A percentile compares a stretch with the other conserved stretches of the same genome.
Conservation (phyloP, 2,329 filamentous ascomycete genomes). For the Elsinoe ampelina region DNA sequence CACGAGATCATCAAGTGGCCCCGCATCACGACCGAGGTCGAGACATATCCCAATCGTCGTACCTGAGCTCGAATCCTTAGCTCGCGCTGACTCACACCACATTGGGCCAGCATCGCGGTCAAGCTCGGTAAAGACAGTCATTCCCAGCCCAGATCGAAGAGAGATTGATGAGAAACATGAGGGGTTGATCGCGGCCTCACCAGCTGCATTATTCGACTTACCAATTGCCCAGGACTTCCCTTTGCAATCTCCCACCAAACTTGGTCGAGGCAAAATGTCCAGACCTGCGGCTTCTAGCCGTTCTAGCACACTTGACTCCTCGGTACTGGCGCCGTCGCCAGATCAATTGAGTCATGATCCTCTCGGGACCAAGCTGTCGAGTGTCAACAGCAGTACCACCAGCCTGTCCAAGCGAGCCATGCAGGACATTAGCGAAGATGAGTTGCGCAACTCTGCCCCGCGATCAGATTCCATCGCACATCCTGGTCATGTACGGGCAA, state of each 20-base stretch:
- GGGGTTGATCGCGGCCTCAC: conserved; percentile 29
- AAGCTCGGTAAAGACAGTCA: conserved; percentile 38
- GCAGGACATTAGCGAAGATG: conserved; percentile 28
- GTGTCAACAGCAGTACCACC: conserved; percentile 38
- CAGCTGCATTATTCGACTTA: conserved; percentile 21
- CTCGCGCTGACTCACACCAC: neutral
- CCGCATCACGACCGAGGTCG: conserved; percentile 20
- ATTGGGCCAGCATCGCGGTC: neutral
- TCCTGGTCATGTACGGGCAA: conserved; percentile 20
- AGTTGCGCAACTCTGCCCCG: conserved; percentile 16
- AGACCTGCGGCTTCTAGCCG: conserved; percentile 34
- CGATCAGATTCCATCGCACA: conserved; percentile 28
- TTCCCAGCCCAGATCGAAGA: conserved; percentile 32
- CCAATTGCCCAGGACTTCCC: conserved; percentile 20
- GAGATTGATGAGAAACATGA: conserved; percentile 27
- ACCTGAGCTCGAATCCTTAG: conserved; percentile 27
- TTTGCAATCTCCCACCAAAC: conserved; percentile 17
- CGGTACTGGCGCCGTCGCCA: conserved; percentile 35
- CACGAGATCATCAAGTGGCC: conserved; percentile 12
- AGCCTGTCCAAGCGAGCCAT: conserved; percentile 36
- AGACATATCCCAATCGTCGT: conserved; percentile 39
- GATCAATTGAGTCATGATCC: conserved; percentile 30
- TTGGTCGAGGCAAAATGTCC: conserved; percentile 28
- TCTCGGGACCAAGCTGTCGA: conserved; percentile 30
- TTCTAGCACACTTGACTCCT: conserved; percentile 40